These are phyloP conservation scores for Dentipellis sp. DNA, from an alignment of 768 basidiomycete genomes.

Conservation along the genomic window DNA sequence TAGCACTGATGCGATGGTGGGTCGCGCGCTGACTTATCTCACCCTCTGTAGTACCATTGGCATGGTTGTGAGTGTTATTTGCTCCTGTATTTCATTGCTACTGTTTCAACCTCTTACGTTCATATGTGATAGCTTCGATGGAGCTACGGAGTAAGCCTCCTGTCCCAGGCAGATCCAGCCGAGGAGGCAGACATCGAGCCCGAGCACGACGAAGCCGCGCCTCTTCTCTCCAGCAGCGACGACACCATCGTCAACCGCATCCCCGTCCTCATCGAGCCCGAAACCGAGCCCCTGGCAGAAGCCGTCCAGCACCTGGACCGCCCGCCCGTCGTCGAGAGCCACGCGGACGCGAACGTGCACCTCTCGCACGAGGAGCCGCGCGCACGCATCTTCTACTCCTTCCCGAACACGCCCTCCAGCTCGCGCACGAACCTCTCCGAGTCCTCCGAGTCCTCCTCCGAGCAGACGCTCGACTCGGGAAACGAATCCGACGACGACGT, in stretches of 20 bases:
- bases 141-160: conserved; percentile 84
- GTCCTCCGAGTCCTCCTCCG: conserved; percentile 5
- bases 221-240: not conserved
- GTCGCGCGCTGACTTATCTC: conserved; percentile 81
- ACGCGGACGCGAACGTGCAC: conserved; percentile 6
- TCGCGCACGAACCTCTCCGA: conserved; percentile 1
- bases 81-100: not conserved
- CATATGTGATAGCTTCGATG: conserved; percentile 58
- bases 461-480: conserved; percentile 13
- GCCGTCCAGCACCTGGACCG: not conserved
- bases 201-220: not conserved
- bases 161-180: conserved; percentile 46
- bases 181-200: conserved; percentile 22
- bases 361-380: conserved; percentile 21
- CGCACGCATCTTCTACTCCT: conserved; percentile 45
- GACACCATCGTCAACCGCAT: not conserved
- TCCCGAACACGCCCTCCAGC: conserved; percentile 45
- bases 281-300: not conserved
- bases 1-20: conserved; percentile 81
- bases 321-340: conserved; percentile 12
- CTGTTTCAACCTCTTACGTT: not conserved
- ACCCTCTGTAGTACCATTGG: conserved; percentile 92
- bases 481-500: conserved; percentile 17
- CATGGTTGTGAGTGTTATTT: conserved; percentile 64
- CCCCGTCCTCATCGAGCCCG: not conserved